Conservation (phyloP, 169 alveolate species). For the Plasmodium billcollinsi region DNA sequence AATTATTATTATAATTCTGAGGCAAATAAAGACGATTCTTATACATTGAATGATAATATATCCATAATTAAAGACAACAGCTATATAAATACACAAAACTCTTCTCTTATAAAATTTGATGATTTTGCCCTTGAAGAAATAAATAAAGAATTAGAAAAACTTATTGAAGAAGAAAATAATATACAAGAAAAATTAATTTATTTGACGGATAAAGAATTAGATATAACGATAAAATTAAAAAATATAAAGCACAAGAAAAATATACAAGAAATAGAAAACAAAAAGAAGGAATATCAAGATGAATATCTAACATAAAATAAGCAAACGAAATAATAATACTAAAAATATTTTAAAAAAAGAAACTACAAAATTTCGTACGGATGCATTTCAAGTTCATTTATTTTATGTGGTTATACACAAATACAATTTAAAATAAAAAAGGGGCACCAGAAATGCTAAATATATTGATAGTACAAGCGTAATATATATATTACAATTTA, state of each 20-base stretch:
- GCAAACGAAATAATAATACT: not conserved
- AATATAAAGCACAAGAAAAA: constrained; percentile 3
- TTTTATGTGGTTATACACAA: too few relatives aligned
- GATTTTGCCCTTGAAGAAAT: constrained; percentile 49
- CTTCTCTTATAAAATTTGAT: constrained; percentile 44
- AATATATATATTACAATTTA: too few relatives aligned
- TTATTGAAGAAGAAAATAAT: constrained; percentile 60
- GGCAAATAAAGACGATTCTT: not conserved
- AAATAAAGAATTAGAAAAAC: constrained; percentile 59
- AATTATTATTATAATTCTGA: not conserved
- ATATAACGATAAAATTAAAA: constrained; percentile 22
- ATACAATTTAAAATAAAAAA: too few relatives aligned
- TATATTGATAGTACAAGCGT: too few relatives aligned
- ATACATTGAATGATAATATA: constrained; percentile 1
- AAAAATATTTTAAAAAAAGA: not conserved
- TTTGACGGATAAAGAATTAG: constrained; percentile 62
- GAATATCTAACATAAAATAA: not conserved
- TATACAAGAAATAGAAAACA: constrained; percentile 9
- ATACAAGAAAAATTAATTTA: constrained; percentile 66
- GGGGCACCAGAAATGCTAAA: too few relatives aligned
- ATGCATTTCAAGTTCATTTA: too few relatives aligned
- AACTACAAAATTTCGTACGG: too few relatives aligned
- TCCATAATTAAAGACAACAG: not conserved
- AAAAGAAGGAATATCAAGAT: constrained; percentile 7
- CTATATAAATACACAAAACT: not conserved